These are phyloP conservation scores for Nemania diffusa DNA, from an alignment of 2,329 filamentous ascomycete species.

Conservation along the genomic window DNA sequence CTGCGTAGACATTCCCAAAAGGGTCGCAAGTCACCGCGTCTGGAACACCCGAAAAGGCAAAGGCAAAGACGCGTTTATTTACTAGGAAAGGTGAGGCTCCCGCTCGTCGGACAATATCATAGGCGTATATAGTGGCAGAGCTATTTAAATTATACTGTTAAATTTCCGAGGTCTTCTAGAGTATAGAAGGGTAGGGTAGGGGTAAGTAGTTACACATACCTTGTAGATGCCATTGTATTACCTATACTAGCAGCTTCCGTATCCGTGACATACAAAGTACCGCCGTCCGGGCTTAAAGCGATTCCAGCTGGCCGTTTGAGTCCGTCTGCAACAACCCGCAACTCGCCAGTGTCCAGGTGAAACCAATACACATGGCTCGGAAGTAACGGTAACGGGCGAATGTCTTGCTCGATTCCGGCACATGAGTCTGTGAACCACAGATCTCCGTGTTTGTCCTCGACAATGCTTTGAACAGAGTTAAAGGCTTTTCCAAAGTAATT, in stretches of 20 bases:
- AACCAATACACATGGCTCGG: conserved; percentile 62
- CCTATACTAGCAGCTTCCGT: conserved; percentile 47
- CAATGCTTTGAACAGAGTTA: conserved; percentile 59
- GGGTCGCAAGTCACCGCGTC: conserved; percentile 55
- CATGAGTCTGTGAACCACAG: conserved; percentile 63
- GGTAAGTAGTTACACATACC: conserved; percentile 38
- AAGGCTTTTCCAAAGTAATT: conserved; percentile 58
- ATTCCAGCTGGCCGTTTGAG: conserved; percentile 57
- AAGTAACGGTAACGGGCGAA: conserved; percentile 56
- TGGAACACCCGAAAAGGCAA: conserved; percentile 58
- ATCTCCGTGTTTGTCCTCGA: conserved; percentile 51
- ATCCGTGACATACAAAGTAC: conserved; percentile 58
- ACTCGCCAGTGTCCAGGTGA: conserved; percentile 52
- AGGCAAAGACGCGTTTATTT: conserved; percentile 64
- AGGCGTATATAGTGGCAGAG: conserved; percentile 58
- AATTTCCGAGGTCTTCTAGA: neutral
- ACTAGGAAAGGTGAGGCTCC: conserved; percentile 54
- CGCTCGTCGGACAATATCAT: conserved; percentile 55
- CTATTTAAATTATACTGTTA: conserved; percentile 37
- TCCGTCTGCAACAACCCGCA: conserved; percentile 60
- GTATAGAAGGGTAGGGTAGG: neutral
- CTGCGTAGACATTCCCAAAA: conserved; percentile 59
- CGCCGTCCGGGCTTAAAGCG: conserved; percentile 52
- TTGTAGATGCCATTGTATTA: conserved; percentile 44
- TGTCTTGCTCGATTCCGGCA: conserved; percentile 57